These are phyloP conservation scores for Penicillium concentricum DNA, from an alignment of 2,329 filamentous ascomycete species.

Conservation along the genomic window DNA sequence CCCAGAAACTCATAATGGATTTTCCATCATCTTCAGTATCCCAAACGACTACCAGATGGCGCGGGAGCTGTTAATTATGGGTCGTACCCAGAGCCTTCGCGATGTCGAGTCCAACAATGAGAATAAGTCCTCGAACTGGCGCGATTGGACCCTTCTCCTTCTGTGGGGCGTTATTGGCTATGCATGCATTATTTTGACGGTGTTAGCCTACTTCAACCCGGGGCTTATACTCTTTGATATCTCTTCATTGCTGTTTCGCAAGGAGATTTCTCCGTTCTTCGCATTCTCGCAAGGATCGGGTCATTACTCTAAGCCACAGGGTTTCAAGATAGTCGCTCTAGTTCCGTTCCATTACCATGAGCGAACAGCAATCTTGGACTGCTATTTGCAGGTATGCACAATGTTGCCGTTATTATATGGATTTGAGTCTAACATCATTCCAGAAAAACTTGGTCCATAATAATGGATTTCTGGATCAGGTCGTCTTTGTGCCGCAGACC, in stretches of 20 bases:
- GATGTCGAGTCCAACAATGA: constrained; percentile 25
- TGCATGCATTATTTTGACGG: constrained; percentile 22
- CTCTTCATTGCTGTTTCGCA: constrained; percentile 21
- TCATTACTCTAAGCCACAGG: constrained; percentile 34
- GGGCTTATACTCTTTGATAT: constrained; percentile 21
- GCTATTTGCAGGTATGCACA: constrained; percentile 39
- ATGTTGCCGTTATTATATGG: too few species aligned
- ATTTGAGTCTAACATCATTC: background rate
- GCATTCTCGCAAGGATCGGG: constrained; percentile 29
- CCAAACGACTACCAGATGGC: background rate
- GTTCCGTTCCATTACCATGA: constrained; percentile 39
- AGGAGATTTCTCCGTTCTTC: constrained; percentile 28
- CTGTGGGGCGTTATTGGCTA: constrained; percentile 26
- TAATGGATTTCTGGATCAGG: constrained; percentile 44
- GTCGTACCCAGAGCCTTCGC: constrained; percentile 11
- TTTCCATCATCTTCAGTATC: background rate
- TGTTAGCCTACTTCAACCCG: constrained; percentile 21
- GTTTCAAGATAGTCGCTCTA: constrained; percentile 39
- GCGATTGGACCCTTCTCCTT: constrained; percentile 20
- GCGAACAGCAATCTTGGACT: constrained; percentile 41
- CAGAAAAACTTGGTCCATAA: constrained; percentile 41
- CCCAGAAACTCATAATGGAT: background rate
- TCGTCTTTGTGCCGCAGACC: constrained; percentile 45
- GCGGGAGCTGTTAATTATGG: constrained; percentile 20
- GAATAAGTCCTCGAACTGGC: constrained; percentile 13